Evolutionary conservation across 23 red algal species (phyloP).

Genomic region (Gracilaria vermiculophylla): DNA sequence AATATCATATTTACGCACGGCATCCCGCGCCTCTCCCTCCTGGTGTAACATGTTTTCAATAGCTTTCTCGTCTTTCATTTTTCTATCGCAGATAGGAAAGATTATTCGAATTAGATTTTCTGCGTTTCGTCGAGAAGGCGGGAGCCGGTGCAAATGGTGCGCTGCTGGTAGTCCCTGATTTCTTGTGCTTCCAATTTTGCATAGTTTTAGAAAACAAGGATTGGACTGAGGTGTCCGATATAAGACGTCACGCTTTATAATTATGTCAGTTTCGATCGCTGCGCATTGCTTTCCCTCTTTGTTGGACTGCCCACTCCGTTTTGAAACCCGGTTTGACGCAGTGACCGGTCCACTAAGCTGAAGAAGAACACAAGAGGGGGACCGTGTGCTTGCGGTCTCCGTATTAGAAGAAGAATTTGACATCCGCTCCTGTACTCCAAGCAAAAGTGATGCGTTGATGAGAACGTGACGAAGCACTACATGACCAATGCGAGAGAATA

Average conservation of each 20-base stretch:
- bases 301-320: background rate
- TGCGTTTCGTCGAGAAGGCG: background rate
- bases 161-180: constrained; percentile 2
- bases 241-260: constrained; percentile 40
- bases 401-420: background rate
- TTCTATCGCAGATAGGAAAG: background rate
- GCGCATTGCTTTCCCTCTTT: background rate
- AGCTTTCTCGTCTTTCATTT: background rate
- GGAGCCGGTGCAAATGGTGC: constrained; percentile 25
- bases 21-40: background rate
- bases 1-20: constrained; percentile 8
- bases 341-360: constrained; percentile 29
- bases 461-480: constrained; percentile 38
- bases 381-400: background rate
- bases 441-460: background rate
- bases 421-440: background rate
- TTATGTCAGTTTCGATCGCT: background rate
- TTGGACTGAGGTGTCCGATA: background rate
- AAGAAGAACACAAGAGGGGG: constrained; percentile 36
- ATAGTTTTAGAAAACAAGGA: background rate
- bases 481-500: constrained; percentile 38
- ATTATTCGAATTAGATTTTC: constrained; percentile 14
- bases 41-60: background rate
- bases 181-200: too few species aligned
- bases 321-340: background rate